Base-by-base conservation (phyloP, 805 yeast genomes). In the Candida namnaoensis region DNA sequence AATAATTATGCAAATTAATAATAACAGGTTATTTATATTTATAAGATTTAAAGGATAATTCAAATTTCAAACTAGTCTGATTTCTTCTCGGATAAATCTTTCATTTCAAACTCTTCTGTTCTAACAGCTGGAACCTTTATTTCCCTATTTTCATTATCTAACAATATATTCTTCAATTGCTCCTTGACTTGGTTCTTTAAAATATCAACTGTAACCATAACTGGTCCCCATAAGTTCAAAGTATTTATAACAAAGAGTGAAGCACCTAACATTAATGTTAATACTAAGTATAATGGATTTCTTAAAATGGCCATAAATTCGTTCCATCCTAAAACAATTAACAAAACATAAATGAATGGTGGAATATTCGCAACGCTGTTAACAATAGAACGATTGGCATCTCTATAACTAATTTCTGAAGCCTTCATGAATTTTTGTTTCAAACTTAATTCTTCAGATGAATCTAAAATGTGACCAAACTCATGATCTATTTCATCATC, bases 241-340 rank as follows among this genome's bases (percentile, higher is more conserved):
- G 71, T 73, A 56, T 85, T 82, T 44, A 88, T 71, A 39, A 84
- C 72, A 56, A 82, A 87, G 1, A 72, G 56, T 1, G 76, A 82
- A 0, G 84, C 86, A 1, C 74, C 74, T 1, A 71, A 37, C 10
- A 88, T 39, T 36, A 90, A 57, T 1, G 75, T 52, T 38, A 88
- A 58, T 6, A 84, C 69, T 48, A 90, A 78, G 50, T 84, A 74
- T n/a, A 91, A 53, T 40, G 99, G 97, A 57, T 86, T 90, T 47
- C 95, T 74, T 36, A 93, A 56, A 14, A 93, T 76, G 9, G 93
- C 82, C 83, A 88, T 75, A 50, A 93, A 82, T 68, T 93, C 97
- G 60, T 90, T 90, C 96, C 96, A 93, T 9, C 99, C 99, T 23
- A 93, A 67, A 4, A 85, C 78, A 3, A 83, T 60, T 24, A 93